Percentiles rank a stretch among this genome's conserved stretches.
phyloP scores from a whole-genome alignment of 148 eudicot species.

The Hydrangea macrophylla region DNA sequence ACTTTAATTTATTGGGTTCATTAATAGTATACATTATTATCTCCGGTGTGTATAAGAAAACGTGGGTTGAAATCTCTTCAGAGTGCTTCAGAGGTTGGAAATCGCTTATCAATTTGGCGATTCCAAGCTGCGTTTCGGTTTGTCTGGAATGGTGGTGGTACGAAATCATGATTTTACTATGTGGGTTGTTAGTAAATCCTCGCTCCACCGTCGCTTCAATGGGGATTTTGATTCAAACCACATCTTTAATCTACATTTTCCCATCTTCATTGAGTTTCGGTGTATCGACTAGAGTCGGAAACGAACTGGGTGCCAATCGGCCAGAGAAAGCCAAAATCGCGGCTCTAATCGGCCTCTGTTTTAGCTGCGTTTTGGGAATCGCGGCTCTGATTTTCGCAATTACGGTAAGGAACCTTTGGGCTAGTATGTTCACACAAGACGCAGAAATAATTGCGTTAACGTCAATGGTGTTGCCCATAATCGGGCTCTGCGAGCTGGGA shows the following conservation, averaged over 20 bases:
- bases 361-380: constrained; percentile 51
- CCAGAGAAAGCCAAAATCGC: constrained; percentile 48
- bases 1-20: constrained; percentile 46
- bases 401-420: constrained; percentile 54
- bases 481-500: constrained; percentile 77
- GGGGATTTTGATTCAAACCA: constrained; percentile 78
- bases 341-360: constrained; percentile 50
- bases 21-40: constrained; percentile 37
- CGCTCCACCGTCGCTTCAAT: constrained; percentile 56
- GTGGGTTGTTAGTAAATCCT: constrained; percentile 60
- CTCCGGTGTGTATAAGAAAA: constrained; percentile 47
- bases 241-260: constrained; percentile 67
- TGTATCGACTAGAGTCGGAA: constrained; percentile 67
- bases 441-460: constrained; percentile 51
- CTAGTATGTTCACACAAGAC: constrained; percentile 54
- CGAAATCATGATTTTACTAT: constrained; percentile 69
- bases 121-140: constrained; percentile 75
- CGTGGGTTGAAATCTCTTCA: constrained; percentile 52
- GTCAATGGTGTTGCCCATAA: constrained; percentile 53
- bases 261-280: constrained; percentile 70
- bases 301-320: constrained; percentile 56
- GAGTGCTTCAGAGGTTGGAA: constrained; percentile 52
- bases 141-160: constrained; percentile 96
- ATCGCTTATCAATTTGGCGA: constrained; percentile 44
- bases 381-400: constrained; percentile 50